phyloP scores from a whole-genome alignment of 306 rosid species.

The Prinsepia uniflora region DNA sequence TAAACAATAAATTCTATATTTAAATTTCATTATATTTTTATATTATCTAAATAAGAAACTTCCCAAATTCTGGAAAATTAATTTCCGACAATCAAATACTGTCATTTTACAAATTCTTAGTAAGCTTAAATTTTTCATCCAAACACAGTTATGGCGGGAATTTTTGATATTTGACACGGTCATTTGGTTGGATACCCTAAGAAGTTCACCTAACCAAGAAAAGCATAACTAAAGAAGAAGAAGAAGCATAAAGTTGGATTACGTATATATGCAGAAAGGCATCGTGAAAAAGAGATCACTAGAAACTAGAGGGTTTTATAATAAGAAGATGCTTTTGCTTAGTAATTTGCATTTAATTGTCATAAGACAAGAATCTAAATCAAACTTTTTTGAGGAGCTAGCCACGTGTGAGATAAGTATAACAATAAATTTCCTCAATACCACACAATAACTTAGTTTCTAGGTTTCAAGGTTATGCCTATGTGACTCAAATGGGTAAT shows the following conservation, averaged over 20 bases:
- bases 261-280: constrained; percentile 54
- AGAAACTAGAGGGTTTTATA: background rate
- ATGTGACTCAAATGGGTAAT: constrained; percentile 26
- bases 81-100: too few species aligned
- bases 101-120: too few species aligned
- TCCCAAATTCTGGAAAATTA: too few species aligned
- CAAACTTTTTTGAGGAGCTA: constrained; percentile 35
- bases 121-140: too few species aligned
- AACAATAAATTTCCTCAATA: constrained; percentile 16
- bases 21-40: too few species aligned
- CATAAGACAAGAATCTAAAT: constrained; percentile 49
- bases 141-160: too few species aligned
- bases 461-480: constrained; percentile 12
- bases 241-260: constrained; percentile 52
- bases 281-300: constrained; percentile 28
- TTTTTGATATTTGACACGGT: too few species aligned
- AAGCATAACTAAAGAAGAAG: constrained; percentile 47
- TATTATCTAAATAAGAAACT: too few species aligned
- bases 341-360: constrained; percentile 16
- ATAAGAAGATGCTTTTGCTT: constrained; percentile 21
- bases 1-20: too few species aligned
- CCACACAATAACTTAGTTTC: constrained; percentile 8
- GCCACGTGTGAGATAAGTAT: constrained; percentile 10
- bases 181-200: background rate
- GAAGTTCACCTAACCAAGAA: constrained; percentile 53